These are phyloP conservation scores for Globomyces pollinis-pini DNA, from an alignment of 192 early-diverging fungal species.

Conservation along the genomic window DNA sequence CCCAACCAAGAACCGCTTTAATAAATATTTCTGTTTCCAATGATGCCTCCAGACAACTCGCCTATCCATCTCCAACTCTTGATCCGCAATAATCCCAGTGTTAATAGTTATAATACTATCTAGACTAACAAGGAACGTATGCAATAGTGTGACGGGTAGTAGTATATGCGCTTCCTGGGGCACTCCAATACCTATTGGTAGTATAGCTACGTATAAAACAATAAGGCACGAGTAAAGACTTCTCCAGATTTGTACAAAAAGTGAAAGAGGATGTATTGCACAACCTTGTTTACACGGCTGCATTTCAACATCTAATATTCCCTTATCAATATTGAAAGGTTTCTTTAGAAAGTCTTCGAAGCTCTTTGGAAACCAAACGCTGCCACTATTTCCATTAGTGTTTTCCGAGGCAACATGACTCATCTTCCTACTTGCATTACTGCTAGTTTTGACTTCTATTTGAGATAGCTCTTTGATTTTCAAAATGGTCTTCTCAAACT, in stretches of 20 bases:
- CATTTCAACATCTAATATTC: no score
- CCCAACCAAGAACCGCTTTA: neutral
- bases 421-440: no score
- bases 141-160: neutral
- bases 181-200: neutral
- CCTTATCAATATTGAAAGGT: no score
- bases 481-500: no score
- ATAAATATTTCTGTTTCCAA: neutral
- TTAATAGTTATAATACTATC: constrained; percentile 3
- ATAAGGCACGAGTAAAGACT: neutral
- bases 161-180: neutral
- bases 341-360: no score
- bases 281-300: no score
- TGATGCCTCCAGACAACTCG: neutral
- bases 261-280: neutral
- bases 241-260: constrained; percentile 7
- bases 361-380: no score
- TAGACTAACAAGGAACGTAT: neutral
- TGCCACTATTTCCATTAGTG: no score
- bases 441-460: no score
- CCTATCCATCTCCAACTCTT: constrained; percentile 6
- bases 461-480: no score
- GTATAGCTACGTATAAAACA: neutral
- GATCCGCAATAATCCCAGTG: constrained; percentile 5
- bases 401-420: no score